These are phyloP conservation scores for Globisporangium rhizosaccharum DNA, from an alignment of 352 stramenopile genomes.

Conservation along the genomic window DNA sequence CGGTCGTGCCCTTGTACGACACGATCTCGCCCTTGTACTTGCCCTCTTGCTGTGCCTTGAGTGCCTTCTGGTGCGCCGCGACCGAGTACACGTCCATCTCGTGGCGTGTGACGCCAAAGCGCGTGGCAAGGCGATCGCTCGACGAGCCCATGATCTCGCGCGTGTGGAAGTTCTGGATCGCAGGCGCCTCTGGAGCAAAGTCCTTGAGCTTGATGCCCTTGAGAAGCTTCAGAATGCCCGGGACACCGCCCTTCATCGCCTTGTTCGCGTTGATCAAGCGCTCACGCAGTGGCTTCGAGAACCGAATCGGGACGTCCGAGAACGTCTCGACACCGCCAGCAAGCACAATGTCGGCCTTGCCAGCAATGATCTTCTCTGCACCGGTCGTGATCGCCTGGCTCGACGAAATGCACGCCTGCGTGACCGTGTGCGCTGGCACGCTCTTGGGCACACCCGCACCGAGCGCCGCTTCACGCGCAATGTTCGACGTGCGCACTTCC, in stretches of 20 bases:
- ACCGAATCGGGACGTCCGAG: conserved; percentile 96
- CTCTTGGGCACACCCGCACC: conserved; percentile 93
- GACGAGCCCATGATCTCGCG: conserved; percentile 98
- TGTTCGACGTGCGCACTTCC: conserved; percentile 97
- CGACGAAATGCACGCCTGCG: conserved; percentile 95
- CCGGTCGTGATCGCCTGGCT: conserved; percentile 93
- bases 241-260: conserved; percentile 92
- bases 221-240: conserved; percentile 87
- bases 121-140: conserved; percentile 90
- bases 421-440: conserved; percentile 95
- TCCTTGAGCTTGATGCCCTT: conserved; percentile 93
- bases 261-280: conserved; percentile 86
- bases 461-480: conserved; percentile 94
- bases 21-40: conserved; percentile 92
- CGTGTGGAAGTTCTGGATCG: conserved; percentile 99
- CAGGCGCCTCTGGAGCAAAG: conserved; percentile 91
- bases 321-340: conserved; percentile 97
- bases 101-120: conserved; percentile 93
- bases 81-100: conserved; percentile 98
- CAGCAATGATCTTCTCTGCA: conserved; percentile 95
- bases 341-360: conserved; percentile 94
- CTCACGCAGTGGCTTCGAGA: conserved; percentile 85
- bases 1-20: conserved; percentile 92
- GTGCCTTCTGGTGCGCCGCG: conserved; percentile 90
- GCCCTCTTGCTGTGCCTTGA: conserved; percentile 93